Percentiles rank a stretch among this genome's conserved stretches.
These are phyloP conservation scores for Picochlorum sp. DNA, from an alignment of 139 green algal species.

Conservation along the genomic window DNA sequence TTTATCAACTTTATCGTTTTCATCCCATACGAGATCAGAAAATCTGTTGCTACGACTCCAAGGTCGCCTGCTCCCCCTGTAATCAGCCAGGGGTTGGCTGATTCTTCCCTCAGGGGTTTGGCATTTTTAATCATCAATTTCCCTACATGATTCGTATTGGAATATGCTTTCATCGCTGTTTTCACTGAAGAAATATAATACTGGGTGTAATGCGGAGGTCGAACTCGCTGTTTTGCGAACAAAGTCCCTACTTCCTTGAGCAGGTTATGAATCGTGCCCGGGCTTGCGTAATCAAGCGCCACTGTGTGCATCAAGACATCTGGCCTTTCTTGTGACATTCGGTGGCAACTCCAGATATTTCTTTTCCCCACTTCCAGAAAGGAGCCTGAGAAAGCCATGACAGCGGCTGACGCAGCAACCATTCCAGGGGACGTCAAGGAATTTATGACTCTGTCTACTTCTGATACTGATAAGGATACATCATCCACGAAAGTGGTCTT, in stretches of 20 bases:
- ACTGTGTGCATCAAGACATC: conserved; percentile 63
- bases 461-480: conserved; percentile 15
- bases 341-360: conserved; percentile 59
- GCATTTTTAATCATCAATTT: conserved; percentile 57
- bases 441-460: conserved; percentile 43
- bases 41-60: conserved; percentile 12
- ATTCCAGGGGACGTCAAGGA: conserved; percentile 68
- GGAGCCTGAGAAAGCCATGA: conserved; percentile 33
- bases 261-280: conserved; percentile 18
- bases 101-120: no score
- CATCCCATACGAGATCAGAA: not conserved
- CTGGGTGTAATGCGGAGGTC: conserved; percentile 26
- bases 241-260: conserved; percentile 19
- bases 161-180: conserved; percentile 62
- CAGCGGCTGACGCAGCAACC: conserved; percentile 54
- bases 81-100: not conserved
- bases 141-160: conserved; percentile 62
- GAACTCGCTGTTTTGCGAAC: conserved; percentile 31
- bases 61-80: conserved; percentile 15
- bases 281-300: conserved; percentile 73
- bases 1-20: no score
- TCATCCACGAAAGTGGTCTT: no score
- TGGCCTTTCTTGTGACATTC: conserved; percentile 52
- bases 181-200: conserved; percentile 31
- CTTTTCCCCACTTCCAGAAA: conserved; percentile 80